These are phyloP conservation scores for Plantago coronopus DNA, from an alignment of 305 asterid genomes.

Conservation along the genomic window DNA sequence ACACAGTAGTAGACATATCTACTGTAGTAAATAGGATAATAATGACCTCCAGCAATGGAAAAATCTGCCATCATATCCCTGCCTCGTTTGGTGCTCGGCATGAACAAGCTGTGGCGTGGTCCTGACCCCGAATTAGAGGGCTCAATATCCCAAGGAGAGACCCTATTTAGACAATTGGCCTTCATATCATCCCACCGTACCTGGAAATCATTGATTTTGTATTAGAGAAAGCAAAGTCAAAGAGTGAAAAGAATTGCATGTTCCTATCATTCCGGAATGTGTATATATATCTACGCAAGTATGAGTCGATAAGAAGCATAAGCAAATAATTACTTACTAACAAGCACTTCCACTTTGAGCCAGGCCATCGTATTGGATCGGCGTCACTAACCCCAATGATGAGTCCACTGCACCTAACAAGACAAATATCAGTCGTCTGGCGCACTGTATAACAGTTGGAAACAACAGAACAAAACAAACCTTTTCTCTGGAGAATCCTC, in stretches of 20 bases:
- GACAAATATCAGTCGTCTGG: conserved; percentile 17
- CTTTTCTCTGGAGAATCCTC: conserved; percentile 7
- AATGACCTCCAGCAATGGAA: conserved; percentile 53
- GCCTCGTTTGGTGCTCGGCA: conserved; percentile 71
- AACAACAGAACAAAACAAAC: conserved; percentile 31
- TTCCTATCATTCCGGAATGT: background rate
- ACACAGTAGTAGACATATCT: background rate
- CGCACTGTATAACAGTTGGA: background rate
- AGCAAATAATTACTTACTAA: conserved; percentile 43
- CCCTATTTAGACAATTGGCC: conserved; percentile 59
- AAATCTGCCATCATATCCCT: conserved; percentile 55
- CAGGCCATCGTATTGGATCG: conserved; percentile 90
- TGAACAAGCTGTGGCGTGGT: conserved; percentile 44
- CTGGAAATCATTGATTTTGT: conserved; percentile 38
- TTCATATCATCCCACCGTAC: conserved; percentile 93
- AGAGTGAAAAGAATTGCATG: background rate
- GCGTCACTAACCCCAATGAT: conserved; percentile 66
- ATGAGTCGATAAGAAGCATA: conserved; percentile 4
- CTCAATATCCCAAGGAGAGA: conserved; percentile 99
- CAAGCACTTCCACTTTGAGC: conserved; percentile 90
- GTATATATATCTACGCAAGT: background rate
- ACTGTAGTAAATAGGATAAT: background rate
- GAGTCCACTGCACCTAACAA: conserved; percentile 67
- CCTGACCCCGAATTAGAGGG: conserved; percentile 54
- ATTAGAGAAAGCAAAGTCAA: background rate